Percentiles rank a stretch among this genome's conserved stretches.
Evolutionary conservation across 768 basidiomycete species (phyloP).

Genomic region (Amanita exitialis): DNA sequence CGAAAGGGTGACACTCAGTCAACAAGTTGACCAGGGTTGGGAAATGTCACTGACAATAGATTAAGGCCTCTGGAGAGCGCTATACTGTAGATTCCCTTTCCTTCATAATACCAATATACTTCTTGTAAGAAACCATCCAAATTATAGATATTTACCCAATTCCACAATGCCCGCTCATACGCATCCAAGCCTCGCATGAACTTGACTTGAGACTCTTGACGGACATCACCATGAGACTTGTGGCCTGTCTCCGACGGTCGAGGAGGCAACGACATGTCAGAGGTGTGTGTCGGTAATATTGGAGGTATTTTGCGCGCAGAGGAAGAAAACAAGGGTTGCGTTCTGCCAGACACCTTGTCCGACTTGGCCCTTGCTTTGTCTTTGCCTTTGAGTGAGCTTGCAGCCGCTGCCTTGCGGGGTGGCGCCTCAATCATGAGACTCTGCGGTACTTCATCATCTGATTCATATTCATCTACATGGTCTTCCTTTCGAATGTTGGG

Average conservation of each 20-base stretch:
- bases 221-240: conserved; percentile 20
- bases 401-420: conserved; percentile 22
- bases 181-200: conserved; percentile 67
- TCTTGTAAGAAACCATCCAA: conserved; percentile 93
- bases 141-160: conserved; percentile 98
- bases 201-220: conserved; percentile 25
- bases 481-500: conserved; percentile 70
- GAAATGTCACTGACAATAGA: conserved; percentile 62
- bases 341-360: conserved; percentile 19
- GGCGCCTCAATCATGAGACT: conserved; percentile 79
- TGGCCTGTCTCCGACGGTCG: conserved; percentile 54
- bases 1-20: conserved; percentile 4
- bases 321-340: conserved; percentile 44
- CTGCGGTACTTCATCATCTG: conserved; percentile 79
- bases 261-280: conserved; percentile 42
- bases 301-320: conserved; percentile 31
- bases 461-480: conserved; percentile 48
- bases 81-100: conserved; percentile 95
- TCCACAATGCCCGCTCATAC: conserved; percentile 91
- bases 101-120: conserved; percentile 92
- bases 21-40: conserved; percentile 6
- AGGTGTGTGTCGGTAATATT: conserved; percentile 23
- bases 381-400: conserved; percentile 9
- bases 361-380: conserved; percentile 14
- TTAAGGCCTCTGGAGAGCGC: conserved; percentile 87